Evolutionary conservation across 768 basidiomycete species (phyloP), one percentile per base, ranked within the genome.

Genomic region (Neoboletus magnificus): DNA sequence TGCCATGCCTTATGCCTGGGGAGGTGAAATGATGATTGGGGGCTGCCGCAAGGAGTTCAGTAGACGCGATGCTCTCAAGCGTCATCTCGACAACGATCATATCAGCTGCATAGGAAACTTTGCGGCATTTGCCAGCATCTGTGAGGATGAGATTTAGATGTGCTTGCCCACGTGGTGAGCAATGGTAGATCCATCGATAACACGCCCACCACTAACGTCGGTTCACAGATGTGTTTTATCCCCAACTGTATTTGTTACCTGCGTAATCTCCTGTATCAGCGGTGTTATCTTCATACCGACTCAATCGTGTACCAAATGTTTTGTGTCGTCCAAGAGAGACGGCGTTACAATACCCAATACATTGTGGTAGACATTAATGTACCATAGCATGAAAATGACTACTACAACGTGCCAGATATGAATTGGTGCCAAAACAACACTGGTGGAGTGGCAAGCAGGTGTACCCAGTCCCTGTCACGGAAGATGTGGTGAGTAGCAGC

Each of bases 61-160:
- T 46, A 66, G 74, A 60, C 69, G 68, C 52, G 74, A 76, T 52
- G 75, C 74, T 30, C 70, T 76, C 55, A 75, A 76, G 60, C 68
- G 74, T 46, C 75, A 75, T 59, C 70, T 74, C 23, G 70, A 73
- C 50, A 73, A 73, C 46, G 64, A 71, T 9, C 71, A 70, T 18
- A 73, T 73, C 46, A 57, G 22, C 12, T 73, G 73, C 53, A 48
- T 73, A 18, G 73, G 73, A 18, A 57, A 73, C 48, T 66, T 73
- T 56, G 56, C 64, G 35, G 61, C 55, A 11, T 71, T 73, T 30
- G 62, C 67, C 18, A 64, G n/a, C 36, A 46, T 65, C 20, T 59
- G 52, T n/a, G 67, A 69, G 33, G 68, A 72, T 16, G 67, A 67
- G 12, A 20, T 8, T 40, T 63, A 66, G 47, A 60, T 40, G 6